Evolutionary conservation across 208 protist genomes (phyloP).

Genomic region (Giardia duodenalis): DNA sequence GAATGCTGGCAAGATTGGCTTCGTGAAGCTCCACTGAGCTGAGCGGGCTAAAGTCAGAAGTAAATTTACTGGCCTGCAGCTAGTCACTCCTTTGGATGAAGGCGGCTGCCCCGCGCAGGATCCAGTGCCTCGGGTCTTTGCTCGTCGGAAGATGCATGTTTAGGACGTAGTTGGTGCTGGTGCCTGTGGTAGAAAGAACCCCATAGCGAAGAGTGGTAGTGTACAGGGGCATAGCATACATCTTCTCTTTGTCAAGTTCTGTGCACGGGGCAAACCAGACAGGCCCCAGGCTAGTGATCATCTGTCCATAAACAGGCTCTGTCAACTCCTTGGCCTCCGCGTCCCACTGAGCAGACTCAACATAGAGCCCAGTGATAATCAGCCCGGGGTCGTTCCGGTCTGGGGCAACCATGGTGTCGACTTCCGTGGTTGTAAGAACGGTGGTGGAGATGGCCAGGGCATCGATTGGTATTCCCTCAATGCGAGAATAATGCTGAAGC

Average conservation of each 20-base stretch:
- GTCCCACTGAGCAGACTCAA: slow-evolving; percentile 80
- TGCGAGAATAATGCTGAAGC: slow-evolving; percentile 80
- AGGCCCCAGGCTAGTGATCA: slow-evolving; percentile 69
- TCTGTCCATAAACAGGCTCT: slow-evolving; percentile 75
- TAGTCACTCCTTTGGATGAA: slow-evolving; percentile 19
- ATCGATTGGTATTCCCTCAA: slow-evolving; percentile 73
- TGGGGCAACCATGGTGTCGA: slow-evolving; percentile 42
- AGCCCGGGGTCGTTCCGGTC: slow-evolving; percentile 64
- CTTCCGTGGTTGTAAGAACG: slow-evolving; percentile 50
- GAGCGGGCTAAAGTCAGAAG: too few relatives aligned
- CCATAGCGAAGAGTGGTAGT: slow-evolving; percentile 78
- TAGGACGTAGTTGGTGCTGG: slow-evolving; percentile 87
- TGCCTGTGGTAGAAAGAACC: slow-evolving; percentile 75
- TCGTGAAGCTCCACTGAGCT: slow-evolving; percentile 23
- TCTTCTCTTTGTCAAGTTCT: slow-evolving; percentile 36
- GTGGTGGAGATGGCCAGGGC: slow-evolving; percentile 71
- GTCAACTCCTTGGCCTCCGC: slow-evolving; percentile 51
- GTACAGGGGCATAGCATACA: slow-evolving; percentile 81
- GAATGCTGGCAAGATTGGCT: slow-evolving; percentile 24
- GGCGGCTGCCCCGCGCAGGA: slow-evolving; percentile 56
- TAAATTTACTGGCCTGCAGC: background rate
- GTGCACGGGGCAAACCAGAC: slow-evolving; percentile 68
- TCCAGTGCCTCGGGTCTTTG: slow-evolving; percentile 58
- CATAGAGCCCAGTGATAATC: slow-evolving; percentile 73
- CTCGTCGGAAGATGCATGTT: slow-evolving; percentile 72